A percentile compares a stretch with the other conserved stretches of the same genome.
Evolutionary conservation across 805 yeast species (phyloP).

Genomic region (Myxozyma neglecta): DNA sequence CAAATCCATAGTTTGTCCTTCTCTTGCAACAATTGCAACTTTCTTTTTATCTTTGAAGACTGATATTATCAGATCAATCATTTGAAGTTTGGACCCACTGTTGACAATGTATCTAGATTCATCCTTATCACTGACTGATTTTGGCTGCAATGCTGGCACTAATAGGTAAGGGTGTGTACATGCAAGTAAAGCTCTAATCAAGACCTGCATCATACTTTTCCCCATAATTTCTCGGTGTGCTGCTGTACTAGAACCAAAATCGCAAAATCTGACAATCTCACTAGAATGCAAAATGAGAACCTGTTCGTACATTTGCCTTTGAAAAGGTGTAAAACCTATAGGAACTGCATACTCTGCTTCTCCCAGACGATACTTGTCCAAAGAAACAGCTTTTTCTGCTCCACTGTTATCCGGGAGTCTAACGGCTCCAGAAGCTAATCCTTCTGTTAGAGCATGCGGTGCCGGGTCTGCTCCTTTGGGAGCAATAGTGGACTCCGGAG

Average conservation of each 20-base stretch:
- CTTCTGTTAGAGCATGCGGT: conserved; percentile 21
- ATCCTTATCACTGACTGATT: conserved; percentile 48
- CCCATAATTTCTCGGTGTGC: conserved; percentile 50
- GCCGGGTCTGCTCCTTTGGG: conserved; percentile 8
- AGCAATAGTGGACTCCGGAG: neutral
- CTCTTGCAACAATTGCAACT: conserved; percentile 68
- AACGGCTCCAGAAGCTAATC: conserved; percentile 23
- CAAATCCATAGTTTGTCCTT: conserved; percentile 69
- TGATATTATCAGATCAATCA: conserved; percentile 61
- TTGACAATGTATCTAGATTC: conserved; percentile 33
- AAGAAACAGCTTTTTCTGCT: conserved; percentile 15
- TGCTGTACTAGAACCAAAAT: conserved; percentile 48
- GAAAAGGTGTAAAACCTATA: conserved; percentile 82
- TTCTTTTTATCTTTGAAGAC: conserved; percentile 53
- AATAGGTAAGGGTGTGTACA: conserved; percentile 87
- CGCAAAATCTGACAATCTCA: conserved; percentile 84
- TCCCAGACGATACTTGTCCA: conserved; percentile 30
- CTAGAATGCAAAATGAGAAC: conserved; percentile 88
- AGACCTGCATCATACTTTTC: conserved; percentile 75
- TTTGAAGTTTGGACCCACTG: conserved; percentile 60
- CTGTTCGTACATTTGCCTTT: conserved; percentile 85
- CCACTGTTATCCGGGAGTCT: conserved; percentile 21
- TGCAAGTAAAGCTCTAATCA: conserved; percentile 72
- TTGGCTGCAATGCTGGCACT: conserved; percentile 84
- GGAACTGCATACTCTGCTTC: conserved; percentile 71